Evolutionary conservation across 495 filamentous ascomycete genomes (phyloP).

Genomic region (Hypomontagnella submonticulosa): DNA sequence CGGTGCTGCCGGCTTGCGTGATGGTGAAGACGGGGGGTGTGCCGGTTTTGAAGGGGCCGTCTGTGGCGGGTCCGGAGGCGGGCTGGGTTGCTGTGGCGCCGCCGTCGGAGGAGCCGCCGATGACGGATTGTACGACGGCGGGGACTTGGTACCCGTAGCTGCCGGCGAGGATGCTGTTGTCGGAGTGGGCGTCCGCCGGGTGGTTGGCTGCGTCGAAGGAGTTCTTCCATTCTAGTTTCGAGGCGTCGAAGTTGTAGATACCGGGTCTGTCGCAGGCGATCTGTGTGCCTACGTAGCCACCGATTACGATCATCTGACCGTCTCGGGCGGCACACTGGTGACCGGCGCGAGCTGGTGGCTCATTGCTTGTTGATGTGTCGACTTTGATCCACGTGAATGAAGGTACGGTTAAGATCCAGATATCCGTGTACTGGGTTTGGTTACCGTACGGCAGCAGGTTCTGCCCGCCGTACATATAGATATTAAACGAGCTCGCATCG

Average conservation of each 20-base stretch:
- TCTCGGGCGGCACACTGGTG: slow-evolving; percentile 76
- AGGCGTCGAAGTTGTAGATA: slow-evolving; percentile 75
- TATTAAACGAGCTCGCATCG: slow-evolving; percentile 75
- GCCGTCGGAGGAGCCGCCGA: slow-evolving; percentile 70
- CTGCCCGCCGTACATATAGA: slow-evolving; percentile 82
- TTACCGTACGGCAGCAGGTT: slow-evolving; percentile 62
- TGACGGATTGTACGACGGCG: slow-evolving; percentile 64
- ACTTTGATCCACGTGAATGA: slow-evolving; percentile 79
- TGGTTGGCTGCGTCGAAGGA: slow-evolving; percentile 66
- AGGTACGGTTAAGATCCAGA: slow-evolving; percentile 82
- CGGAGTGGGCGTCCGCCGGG: slow-evolving; percentile 49
- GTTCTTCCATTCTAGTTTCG: slow-evolving; percentile 67
- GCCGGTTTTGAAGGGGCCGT: slow-evolving; percentile 75
- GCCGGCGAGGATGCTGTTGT: slow-evolving; percentile 63
- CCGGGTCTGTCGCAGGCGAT: slow-evolving; percentile 75
- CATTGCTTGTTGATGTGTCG: slow-evolving; percentile 58
- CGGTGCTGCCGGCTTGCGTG: slow-evolving; percentile 66
- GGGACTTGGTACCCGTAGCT: slow-evolving; percentile 75
- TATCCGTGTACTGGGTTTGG: slow-evolving; percentile 72
- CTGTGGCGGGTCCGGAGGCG: slow-evolving; percentile 67
- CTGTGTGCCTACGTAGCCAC: slow-evolving; percentile 72
- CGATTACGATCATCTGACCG: slow-evolving; percentile 76
- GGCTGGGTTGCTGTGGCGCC: slow-evolving; percentile 76
- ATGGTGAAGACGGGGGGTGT: slow-evolving; percentile 71
- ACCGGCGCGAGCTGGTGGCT: slow-evolving; percentile 72